Evolutionary conservation across 164 flowering plant genomes (phyloP), one percentile per base, ranked within the genome.

Genomic region (Stephania cephalantha): DNA sequence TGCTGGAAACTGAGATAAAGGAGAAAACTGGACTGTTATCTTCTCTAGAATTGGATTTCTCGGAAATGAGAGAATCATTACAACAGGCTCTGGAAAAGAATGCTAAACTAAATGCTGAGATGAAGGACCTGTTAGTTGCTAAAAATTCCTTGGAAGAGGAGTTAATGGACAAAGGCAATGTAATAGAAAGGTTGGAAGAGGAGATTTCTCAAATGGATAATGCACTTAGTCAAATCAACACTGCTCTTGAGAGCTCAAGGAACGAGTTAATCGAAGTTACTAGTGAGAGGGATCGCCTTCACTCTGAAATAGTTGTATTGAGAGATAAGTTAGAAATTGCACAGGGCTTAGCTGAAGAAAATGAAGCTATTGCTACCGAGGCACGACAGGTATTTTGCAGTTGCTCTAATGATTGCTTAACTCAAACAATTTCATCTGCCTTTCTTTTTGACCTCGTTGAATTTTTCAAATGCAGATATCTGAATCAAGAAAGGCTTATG

Each of bases 291-390:
- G 88, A 92, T 80, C 76, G 77, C 29, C 85, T 96, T 22, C 82
- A 84, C 2, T 73, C 73, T 11, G 87, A 88, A 78, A 71, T 90
- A 18, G 73, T 76, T 79, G 45, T 31, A 35, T 78, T 90, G 86
- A 85, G 87, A 81, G 89, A 88, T 77, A 86, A 88, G 76, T 84
- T 96, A 64, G 90, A 86, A 84, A 84, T 72, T 76, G 81, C 85
- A 15, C 81, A 80, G 55, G 81, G 85, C 76, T 79, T 81, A 52
- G 93, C 95, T 74, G 92, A 83, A 78, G 92, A 88, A 84, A 88
- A 81, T 79, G 95, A 90, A 82, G 93, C 90, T 53, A 81, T 86
- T 74, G 88, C 90, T 9, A 25, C 77, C 11, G 99, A 96, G 85
- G 91, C 93, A 76, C 89, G 81, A 74, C 85, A 92, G 97, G 99